Conservation (phyloP, 129 eudicot species). For the Flaveria trinervia region DNA sequence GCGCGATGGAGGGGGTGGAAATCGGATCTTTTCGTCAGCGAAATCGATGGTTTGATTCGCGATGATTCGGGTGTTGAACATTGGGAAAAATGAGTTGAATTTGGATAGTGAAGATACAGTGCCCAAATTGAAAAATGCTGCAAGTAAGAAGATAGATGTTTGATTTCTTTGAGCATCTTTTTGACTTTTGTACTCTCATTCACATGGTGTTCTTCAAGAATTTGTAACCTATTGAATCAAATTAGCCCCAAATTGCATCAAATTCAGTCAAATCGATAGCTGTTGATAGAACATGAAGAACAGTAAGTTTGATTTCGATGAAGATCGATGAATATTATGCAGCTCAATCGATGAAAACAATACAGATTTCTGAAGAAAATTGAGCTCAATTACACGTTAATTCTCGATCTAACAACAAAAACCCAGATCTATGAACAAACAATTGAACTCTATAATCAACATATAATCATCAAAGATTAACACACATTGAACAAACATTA, state of each 20-base stretch:
- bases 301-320: conserved; percentile 13
- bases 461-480: no score
- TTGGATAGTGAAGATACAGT: conserved; percentile 52
- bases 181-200: conserved; percentile 19
- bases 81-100: conserved; percentile 55
- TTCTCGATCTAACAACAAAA: conserved; percentile 3
- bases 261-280: neutral
- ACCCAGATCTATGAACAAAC: neutral
- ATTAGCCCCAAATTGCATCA: neutral
- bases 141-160: conserved; percentile 59
- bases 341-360: conserved; percentile 11
- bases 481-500: no score
- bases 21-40: conserved; percentile 40
- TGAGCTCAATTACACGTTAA: conserved; percentile 9
- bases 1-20: conserved; percentile 49
- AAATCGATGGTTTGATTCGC: conserved; percentile 38
- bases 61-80: conserved; percentile 38
- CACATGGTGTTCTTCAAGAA: conserved; percentile 15
- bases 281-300: conserved; percentile 16
- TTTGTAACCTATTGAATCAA: neutral
- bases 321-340: neutral
- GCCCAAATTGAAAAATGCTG: conserved; percentile 67
- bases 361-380: neutral
- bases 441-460: no score
- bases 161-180: conserved; percentile 36